Base-by-base conservation (phyloP, 208 protist genomes). In the Trypanosoma vivax region DNA sequence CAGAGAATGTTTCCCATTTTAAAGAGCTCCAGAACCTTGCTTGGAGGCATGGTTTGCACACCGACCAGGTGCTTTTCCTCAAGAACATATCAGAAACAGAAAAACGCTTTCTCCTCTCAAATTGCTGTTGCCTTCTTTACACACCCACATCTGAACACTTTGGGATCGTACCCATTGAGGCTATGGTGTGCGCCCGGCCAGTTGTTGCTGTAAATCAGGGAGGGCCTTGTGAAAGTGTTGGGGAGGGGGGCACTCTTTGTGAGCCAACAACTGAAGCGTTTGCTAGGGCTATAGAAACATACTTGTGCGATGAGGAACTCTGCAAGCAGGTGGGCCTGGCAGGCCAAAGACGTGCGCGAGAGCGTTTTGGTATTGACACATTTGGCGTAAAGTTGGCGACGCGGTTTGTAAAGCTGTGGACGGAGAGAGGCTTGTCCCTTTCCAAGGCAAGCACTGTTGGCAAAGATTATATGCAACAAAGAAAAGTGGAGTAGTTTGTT, bases 91-190 rank as follows among this genome's bases (percentile, higher is more conserved):
- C 64, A 25, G 70, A 95, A 35, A 67, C 49, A 5, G 63, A 79
- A 18, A 88, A 92, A 49, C 55, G 50, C 14, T 46, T 54, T 16
- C 54, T 98, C 31, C 60, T 99, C 2, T 60, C 51, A 0, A 46
- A 75, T n/a, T 81, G 81, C 50, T 65, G 43, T 18, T 81, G 76
- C 4, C 37, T 98, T 14, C 29, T 98, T 1, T 99, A 98, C 62
- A 98, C 96, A 19, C 95, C 96, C n/a, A 50, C 69, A 0, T 64
- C 70, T 39, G 96, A 98, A 56, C 96, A 99, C 59, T 98, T 98
- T 75, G 97, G 97, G 28, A 97, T 97, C 65, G 88, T 87, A 0
- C 91, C 88, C 10, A 57, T 88, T 13, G 90, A 92, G 67, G 83
- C 87, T 7, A 94, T 95, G 91, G 50, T 62, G 29, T 69, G 61